Conservation (phyloP, 73 alveolate genomes). For the Paramecium biaurelia region DNA sequence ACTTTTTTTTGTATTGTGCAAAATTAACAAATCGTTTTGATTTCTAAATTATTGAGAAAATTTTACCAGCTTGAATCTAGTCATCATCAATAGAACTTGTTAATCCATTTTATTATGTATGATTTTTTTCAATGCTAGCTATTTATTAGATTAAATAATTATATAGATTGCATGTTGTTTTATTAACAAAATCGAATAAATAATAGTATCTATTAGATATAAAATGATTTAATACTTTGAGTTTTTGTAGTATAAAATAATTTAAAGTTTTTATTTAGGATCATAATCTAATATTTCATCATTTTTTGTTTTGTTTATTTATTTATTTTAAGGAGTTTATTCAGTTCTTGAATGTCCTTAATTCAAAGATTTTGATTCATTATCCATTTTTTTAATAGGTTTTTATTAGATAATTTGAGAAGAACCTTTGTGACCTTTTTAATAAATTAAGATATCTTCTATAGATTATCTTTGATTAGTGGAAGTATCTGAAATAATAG, state of each 20-base stretch:
- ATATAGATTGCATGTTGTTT: not conserved
- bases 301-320: not conserved
- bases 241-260: not conserved
- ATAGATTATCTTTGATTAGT: not conserved
- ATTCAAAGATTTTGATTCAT: not conserved
- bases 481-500: not conserved
- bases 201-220: not conserved
- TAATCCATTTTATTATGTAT: not conserved
- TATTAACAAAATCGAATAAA: not conserved
- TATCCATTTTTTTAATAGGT: not conserved
- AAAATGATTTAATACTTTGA: not conserved
- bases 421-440: not conserved
- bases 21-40: constrained; percentile 5
- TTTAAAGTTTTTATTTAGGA: not conserved
- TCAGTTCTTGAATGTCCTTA: not conserved
- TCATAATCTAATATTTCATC: not conserved
- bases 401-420: not conserved
- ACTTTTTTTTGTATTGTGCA: not conserved
- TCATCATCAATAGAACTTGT: constrained; percentile 2
- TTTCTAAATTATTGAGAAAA: not conserved
- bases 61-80: not conserved
- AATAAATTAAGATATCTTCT: not conserved
- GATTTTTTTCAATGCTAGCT: not conserved
- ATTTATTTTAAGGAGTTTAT: not conserved
- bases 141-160: constrained; percentile 6